Evolutionary conservation across 177 flowering plant genomes (phyloP), one percentile per base, ranked within the genome.

Genomic region (Telopea speciosissima): DNA sequence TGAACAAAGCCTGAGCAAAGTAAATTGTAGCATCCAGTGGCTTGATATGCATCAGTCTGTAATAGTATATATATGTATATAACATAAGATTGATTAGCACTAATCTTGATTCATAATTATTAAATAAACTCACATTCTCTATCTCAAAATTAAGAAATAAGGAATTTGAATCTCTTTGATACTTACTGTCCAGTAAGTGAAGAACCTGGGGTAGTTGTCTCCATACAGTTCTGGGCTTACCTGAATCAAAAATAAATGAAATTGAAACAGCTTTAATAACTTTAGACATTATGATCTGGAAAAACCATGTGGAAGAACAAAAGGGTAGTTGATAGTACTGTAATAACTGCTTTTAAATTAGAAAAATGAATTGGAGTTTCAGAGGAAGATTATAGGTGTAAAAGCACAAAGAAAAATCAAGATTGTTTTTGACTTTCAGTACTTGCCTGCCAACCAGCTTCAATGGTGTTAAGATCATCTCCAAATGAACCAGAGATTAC

Each of bases 111-210:
- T 31, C 7, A 5, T 36, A 36, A 36, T 36, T 36, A 5, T 36
- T 36, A 36, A 36, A 36, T 36, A 36, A 36, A 36, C 40, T 36
- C 8, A 36, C 7, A 36, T 36, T 36, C 33, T n/a, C 2, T 31
- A 5, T 5, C 5, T 31, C 33, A 31, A 31, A 31, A 31, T 31
- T 31, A 31, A 31, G 5, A 2, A 31, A n/a, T n/a, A n/a, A 28
- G 31, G 31, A 28, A 28, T 28, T 28, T 28, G 31, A 28, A 28
- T 28, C 31, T 28, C 3, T 28, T 66, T 33, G 14, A 63, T 62
- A 81, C 97, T 84, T 81, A 96, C 99, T 13, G 99, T 96, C 99
- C 99, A 96, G 65, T 95, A 95, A 60, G 97, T 95, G 88, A 95
- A 95, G 81, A 95, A 92, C 68, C 99, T 81, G 14, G 99, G 99